These are phyloP conservation scores for Knufia fluminis DNA, from an alignment of 2,329 filamentous ascomycete genomes.

Conservation along the genomic window DNA sequence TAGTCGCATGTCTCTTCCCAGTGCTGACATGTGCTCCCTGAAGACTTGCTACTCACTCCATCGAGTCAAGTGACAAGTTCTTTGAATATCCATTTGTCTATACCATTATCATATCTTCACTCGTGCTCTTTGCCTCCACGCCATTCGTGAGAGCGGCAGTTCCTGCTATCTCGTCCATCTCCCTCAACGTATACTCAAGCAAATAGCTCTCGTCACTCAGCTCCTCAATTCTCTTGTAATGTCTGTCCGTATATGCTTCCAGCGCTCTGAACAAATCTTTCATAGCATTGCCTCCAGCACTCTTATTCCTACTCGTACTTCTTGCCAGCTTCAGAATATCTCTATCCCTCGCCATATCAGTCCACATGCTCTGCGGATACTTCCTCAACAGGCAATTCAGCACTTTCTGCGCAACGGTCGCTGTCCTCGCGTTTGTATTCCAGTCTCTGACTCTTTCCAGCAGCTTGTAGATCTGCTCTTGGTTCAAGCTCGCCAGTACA, in stretches of 20 bases:
- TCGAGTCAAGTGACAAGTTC: no score
- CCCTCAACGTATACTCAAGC: conserved; percentile 81
- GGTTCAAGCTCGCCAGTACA: conserved; percentile 66
- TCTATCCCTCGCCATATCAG: conserved; percentile 49
- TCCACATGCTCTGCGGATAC: conserved; percentile 70
- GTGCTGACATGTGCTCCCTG: not conserved
- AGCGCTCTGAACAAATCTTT: conserved; percentile 83
- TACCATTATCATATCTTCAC: conserved; percentile 8
- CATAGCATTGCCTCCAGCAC: conserved; percentile 37
- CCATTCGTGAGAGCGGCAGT: conserved; percentile 24
- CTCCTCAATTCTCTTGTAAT: conserved; percentile 83
- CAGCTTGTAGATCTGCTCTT: conserved; percentile 77
- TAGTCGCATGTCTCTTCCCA: not conserved
- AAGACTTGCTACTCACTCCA: no score
- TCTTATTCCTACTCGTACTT: not conserved
- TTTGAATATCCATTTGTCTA: not conserved
- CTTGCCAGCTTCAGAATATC: conserved; percentile 5
- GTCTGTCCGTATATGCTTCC: conserved; percentile 81
- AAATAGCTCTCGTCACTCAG: conserved; percentile 89
- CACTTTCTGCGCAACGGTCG: conserved; percentile 75
- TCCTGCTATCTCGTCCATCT: conserved; percentile 69
- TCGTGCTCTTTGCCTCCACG: conserved; percentile 3
- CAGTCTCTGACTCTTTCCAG: conserved; percentile 81
- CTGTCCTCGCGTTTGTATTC: conserved; percentile 91
- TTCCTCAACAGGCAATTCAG: conserved; percentile 69